Evolutionary conservation across 768 basidiomycete genomes (phyloP).

Genomic region (Tubosaeta sp.): DNA sequence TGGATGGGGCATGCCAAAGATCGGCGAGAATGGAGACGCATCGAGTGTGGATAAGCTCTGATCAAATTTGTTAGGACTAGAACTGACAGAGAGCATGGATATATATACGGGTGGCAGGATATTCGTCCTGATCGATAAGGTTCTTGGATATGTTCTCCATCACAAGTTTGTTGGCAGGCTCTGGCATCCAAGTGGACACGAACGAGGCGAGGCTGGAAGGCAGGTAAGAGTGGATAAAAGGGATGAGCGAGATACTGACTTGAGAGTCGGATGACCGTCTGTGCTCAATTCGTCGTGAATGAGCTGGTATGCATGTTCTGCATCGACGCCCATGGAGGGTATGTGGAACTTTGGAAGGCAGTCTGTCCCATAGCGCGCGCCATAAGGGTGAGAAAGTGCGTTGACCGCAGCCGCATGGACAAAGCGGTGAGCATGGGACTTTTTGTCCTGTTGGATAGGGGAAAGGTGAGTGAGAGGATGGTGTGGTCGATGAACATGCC

Average conservation of each 20-base stretch:
- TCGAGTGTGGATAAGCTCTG: conserved; percentile 42
- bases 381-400: conserved; percentile 44
- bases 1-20: conserved; percentile 62
- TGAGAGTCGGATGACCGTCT: conserved; percentile 53
- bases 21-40: conserved; percentile 56
- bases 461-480: not conserved
- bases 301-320: conserved; percentile 51
- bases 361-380: conserved; percentile 60
- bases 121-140: conserved; percentile 67
- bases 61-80: not conserved
- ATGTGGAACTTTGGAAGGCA: conserved; percentile 68
- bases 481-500: not conserved
- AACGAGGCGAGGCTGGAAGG: conserved; percentile 52
- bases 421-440: conserved; percentile 29
- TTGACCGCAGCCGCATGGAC: conserved; percentile 34
- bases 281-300: conserved; percentile 62
- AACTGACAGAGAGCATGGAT: not conserved
- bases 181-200: conserved; percentile 63
- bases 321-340: conserved; percentile 54
- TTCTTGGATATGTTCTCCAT: conserved; percentile 64
- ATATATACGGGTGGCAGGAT: conserved; percentile 49
- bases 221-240: not conserved
- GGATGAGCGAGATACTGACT: conserved; percentile 21
- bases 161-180: conserved; percentile 50
- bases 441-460: conserved; percentile 42